Conservation (phyloP, 2,329 filamentous ascomycete species). For the Diplodia mutila region DNA sequence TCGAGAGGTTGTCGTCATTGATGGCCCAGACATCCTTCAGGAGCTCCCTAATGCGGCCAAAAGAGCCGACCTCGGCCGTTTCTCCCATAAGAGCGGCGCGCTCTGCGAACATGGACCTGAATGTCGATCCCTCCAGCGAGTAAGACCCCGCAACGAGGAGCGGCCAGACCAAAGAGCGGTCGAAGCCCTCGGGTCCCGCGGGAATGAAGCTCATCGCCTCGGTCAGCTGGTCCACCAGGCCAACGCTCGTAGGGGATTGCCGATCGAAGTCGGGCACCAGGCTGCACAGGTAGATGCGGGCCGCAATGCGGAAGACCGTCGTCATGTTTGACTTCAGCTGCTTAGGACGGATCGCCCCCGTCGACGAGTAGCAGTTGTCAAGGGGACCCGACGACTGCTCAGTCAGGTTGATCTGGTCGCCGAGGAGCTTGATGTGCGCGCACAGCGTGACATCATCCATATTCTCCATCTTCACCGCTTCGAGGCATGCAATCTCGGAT, state of each 20-base stretch:
- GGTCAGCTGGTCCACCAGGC: slow-evolving; percentile 77
- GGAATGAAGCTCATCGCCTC: slow-evolving; percentile 81
- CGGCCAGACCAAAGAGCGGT: slow-evolving; percentile 91
- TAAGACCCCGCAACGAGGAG: slow-evolving; percentile 84
- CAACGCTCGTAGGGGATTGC: slow-evolving; percentile 71
- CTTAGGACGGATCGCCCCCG: slow-evolving; percentile 77
- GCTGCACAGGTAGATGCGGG: slow-evolving; percentile 95
- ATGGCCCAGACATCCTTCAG: slow-evolving; percentile 80
- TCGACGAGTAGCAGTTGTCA: slow-evolving; percentile 59
- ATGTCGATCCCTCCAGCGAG: slow-evolving; percentile 71
- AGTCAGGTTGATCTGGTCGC: slow-evolving; percentile 80
- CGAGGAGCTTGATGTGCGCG: slow-evolving; percentile 85
- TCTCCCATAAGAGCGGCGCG: slow-evolving; percentile 76
- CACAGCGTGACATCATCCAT: slow-evolving; percentile 86
- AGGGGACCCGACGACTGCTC: slow-evolving; percentile 58
- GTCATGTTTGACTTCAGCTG: slow-evolving; percentile 89
- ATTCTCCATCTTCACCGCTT: slow-evolving; percentile 76
- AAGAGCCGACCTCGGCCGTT: slow-evolving; percentile 77
- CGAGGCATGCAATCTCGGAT: slow-evolving; percentile 94
- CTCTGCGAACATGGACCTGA: slow-evolving; percentile 78
- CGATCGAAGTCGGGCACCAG: slow-evolving; percentile 87
- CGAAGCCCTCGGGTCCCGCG: slow-evolving; percentile 77
- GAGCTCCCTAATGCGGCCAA: slow-evolving; percentile 78
- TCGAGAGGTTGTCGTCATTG: slow-evolving; percentile 65
- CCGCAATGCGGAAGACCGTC: slow-evolving; percentile 85